phyloP scores from a whole-genome alignment of 2,329 filamentous ascomycete genomes.

The Xylariales sp. region DNA sequence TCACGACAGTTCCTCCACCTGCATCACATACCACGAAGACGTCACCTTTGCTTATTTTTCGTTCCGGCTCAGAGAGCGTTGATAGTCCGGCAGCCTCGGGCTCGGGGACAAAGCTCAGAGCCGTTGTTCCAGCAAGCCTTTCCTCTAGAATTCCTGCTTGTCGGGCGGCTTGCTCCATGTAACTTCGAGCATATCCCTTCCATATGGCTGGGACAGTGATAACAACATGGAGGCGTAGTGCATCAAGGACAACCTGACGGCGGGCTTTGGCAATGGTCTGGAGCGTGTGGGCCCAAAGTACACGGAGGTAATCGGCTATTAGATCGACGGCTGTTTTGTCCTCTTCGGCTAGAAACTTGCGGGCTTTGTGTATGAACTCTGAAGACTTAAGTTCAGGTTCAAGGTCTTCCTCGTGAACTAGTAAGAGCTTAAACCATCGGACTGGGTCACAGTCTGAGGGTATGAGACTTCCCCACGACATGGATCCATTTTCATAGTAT shows the following conservation, averaged over 20 bases:
- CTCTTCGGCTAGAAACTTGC: conserved; percentile 29
- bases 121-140: conserved; percentile 35
- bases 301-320: conserved; percentile 43
- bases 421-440: conserved; percentile 47
- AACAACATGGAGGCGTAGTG: conserved; percentile 39
- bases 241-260: conserved; percentile 35
- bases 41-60: conserved; percentile 19
- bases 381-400: conserved; percentile 35
- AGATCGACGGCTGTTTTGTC: conserved; percentile 41
- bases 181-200: conserved; percentile 42
- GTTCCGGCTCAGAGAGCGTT: conserved; percentile 32
- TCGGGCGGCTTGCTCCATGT: conserved; percentile 41
- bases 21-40: conserved; percentile 43
- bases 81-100: conserved; percentile 46
- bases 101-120: conserved; percentile 43
- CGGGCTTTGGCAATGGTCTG: conserved; percentile 35
- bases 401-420: conserved; percentile 41
- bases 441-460: conserved; percentile 40
- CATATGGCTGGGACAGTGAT: conserved; percentile 49
- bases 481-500: conserved; percentile 34
- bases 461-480: conserved; percentile 43
- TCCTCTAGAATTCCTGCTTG: conserved; percentile 41
- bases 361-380: conserved; percentile 28
- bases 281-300: conserved; percentile 44
- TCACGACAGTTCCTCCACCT: conserved; percentile 47